Evolutionary conservation across 495 filamentous ascomycete genomes (phyloP).

Genomic region (Alectoria sarmentosa): DNA sequence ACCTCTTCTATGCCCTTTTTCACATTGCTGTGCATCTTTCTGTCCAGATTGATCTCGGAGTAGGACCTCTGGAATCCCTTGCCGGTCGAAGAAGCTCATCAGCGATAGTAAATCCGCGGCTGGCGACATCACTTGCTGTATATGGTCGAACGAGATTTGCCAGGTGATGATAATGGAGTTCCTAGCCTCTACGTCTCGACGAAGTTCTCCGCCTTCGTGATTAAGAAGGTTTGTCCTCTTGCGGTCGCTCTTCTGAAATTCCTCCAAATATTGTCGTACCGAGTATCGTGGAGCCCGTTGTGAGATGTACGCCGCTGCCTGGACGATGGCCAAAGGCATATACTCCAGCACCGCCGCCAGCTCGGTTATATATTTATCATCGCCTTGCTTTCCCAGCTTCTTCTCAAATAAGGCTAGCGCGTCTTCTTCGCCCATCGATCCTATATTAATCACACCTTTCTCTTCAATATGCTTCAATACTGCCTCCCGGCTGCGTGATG

Average conservation of each 20-base stretch:
- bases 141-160: constrained; percentile 44
- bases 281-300: constrained; percentile 23
- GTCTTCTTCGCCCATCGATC: constrained; percentile 31
- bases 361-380: constrained; percentile 18
- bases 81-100: constrained; percentile 33
- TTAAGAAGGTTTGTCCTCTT: constrained; percentile 33
- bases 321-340: constrained; percentile 45
- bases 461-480: constrained; percentile 32
- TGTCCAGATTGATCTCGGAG: not conserved
- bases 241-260: constrained; percentile 32
- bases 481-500: constrained; percentile 30
- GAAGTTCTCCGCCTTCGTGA: constrained; percentile 31
- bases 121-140: constrained; percentile 27
- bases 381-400: constrained; percentile 29
- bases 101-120: constrained; percentile 30
- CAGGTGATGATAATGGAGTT: constrained; percentile 43
- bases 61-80: constrained; percentile 27
- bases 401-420: constrained; percentile 36
- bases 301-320: constrained; percentile 44
- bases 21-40: too few species aligned
- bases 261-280: constrained; percentile 33
- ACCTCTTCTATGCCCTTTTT: not conserved
- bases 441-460: constrained; percentile 34
- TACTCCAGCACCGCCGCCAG: constrained; percentile 36
- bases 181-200: constrained; percentile 35